Evolutionary conservation across 2,329 filamentous ascomycete genomes (phyloP).

Genomic region (Pyricularia pennisetigena): DNA sequence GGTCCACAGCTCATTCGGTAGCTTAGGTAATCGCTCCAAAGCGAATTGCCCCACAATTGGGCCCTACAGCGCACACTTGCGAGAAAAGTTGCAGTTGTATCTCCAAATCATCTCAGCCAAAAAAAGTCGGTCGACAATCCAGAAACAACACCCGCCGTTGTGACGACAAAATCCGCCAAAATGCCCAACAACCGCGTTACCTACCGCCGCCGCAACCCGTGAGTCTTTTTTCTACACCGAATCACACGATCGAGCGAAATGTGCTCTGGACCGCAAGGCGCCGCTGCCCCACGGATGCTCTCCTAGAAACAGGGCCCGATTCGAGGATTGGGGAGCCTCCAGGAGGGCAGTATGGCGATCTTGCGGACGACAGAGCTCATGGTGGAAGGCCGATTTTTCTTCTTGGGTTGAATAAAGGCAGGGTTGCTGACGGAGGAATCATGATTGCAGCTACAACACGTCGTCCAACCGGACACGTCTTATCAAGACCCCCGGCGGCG

Average conservation of each 20-base stretch:
- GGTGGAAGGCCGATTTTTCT: background rate
- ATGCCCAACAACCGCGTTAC: conserved; percentile 46
- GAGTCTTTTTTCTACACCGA: conserved; percentile 30
- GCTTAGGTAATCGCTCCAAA: background rate
- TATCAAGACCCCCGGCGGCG: conserved; percentile 92
- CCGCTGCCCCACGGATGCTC: background rate
- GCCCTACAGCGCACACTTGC: background rate
- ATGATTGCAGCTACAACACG: conserved; percentile 77
- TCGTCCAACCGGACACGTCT: conserved; percentile 93
- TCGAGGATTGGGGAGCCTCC: background rate
- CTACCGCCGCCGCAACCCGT: conserved; percentile 68
- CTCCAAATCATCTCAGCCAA: background rate
- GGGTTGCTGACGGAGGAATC: background rate
- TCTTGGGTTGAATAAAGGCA: background rate
- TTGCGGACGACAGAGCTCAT: background rate
- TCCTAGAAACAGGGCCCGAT: background rate
- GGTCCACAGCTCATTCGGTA: background rate
- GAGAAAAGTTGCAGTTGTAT: background rate
- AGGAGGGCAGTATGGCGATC: background rate
- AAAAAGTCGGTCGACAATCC: background rate
- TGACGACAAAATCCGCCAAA: conserved; percentile 26
- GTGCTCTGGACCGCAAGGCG: background rate
- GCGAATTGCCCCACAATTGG: background rate
- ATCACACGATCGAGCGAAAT: background rate
- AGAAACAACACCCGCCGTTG: conserved; percentile 1